Evolutionary conservation across 371 early-diverging fungal species (phyloP).

Genomic region (Dentiscutata heterogama): DNA sequence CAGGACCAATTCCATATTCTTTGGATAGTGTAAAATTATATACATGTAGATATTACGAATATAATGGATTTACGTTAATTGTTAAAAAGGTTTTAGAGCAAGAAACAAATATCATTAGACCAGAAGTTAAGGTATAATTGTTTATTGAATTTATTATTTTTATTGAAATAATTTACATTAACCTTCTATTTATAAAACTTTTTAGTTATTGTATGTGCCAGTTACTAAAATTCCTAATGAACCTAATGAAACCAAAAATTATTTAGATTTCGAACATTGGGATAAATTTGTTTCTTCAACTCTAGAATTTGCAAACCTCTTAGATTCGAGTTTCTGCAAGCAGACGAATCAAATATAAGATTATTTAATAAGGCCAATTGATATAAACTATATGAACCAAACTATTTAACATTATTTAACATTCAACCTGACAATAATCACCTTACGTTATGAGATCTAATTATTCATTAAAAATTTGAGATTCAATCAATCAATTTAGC

Average conservation of each 20-base stretch:
- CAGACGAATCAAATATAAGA: too few relatives aligned
- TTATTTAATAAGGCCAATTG: too few relatives aligned
- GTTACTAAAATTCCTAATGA: neutral
- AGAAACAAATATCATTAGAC: slow-evolving; percentile 1
- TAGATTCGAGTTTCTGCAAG: too few relatives aligned
- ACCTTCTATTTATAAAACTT: neutral
- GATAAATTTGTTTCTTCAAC: neutral
- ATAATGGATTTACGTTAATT: slow-evolving; percentile 25
- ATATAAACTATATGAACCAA: too few relatives aligned
- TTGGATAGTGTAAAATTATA: slow-evolving; percentile 11
- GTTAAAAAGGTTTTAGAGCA: slow-evolving; percentile 21
- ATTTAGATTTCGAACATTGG: neutral
- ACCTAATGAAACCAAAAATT: neutral
- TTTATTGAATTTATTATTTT: neutral
- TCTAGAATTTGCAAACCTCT: neutral
- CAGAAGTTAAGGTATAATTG: slow-evolving; percentile 26
- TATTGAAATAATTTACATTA: neutral
- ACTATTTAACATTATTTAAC: too few relatives aligned
- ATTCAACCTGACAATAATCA: too few relatives aligned
- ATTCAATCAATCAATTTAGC: too few relatives aligned
- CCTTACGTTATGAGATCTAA: too few relatives aligned
- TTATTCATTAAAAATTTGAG: too few relatives aligned
- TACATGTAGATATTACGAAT: slow-evolving; percentile 4
- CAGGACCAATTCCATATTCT: neutral
- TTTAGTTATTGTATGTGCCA: neutral